Evolutionary conservation across 2,329 filamentous ascomycete genomes (phyloP), one percentile per base, ranked within the genome.

Genomic region (Fusarium anthophilum): DNA sequence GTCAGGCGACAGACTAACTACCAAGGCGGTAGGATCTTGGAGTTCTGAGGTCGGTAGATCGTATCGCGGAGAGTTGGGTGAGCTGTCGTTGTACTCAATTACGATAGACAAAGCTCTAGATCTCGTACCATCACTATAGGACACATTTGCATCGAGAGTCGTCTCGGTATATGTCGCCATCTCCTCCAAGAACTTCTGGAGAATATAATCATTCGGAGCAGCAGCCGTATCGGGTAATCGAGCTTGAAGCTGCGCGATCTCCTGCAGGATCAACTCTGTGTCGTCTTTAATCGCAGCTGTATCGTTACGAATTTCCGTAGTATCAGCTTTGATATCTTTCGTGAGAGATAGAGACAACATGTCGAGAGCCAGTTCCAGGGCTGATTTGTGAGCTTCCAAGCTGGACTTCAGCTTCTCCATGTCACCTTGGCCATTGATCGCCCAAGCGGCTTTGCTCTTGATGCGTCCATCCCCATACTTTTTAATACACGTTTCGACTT

Each of bases 361-460:
- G 4, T 70, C 70, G 0, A 73, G 39, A 2, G 66, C 66, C 2
- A 70, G 32, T 10, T 73, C 70, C 5, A 73, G 2, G 1, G 70
- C 70, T 4, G 50, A 50, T 5, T 73, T 74, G n/a, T 74, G 66
- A 10, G 66, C 66, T 20, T 73, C 71, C 20, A 74, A 10, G 10
- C 50, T 67, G 1, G 58, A 57, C 9, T 43, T 38, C 5, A 70
- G 57, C 55, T 63, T 73, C 5, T 47, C 57, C 37, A 73, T 60
- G 4, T 73, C 71, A 2, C 70, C 56, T 22, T 73, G 66, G 2
- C 71, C 70, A 28, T 51, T 54, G 0, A 61, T 43, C 0, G 30
- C 57, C 70, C 66, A 73, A 5, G 57, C 17, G 3, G 50, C 57
- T n/a, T 24, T 57, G 6, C 13, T 70, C 14, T 32, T 73, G 6